A percentile compares a stretch with the other conserved stretches of the same genome.
Conservation (phyloP, 2,329 filamentous ascomycete genomes). For the Beauveria caledonica region DNA sequence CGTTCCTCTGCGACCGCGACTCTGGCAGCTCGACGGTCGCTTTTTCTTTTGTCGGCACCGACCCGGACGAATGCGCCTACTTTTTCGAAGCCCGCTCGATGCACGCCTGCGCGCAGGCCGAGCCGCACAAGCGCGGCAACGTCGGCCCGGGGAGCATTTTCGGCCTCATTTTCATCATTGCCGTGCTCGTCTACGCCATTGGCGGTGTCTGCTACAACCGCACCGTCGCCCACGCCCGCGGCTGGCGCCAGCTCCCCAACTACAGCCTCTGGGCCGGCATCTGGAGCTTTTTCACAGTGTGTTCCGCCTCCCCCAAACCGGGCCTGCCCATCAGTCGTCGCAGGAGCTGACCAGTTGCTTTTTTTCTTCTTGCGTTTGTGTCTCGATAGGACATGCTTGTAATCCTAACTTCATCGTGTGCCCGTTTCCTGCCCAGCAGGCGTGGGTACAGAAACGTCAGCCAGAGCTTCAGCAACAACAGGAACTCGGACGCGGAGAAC, state of each 20-base stretch:
- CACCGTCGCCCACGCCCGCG: conserved; percentile 86
- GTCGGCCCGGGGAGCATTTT: conserved; percentile 71
- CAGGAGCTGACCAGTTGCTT: conserved; percentile 19
- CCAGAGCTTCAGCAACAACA: conserved; percentile 40
- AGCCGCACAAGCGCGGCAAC: conserved; percentile 64
- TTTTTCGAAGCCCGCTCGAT: conserved; percentile 87
- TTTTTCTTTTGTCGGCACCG: conserved; percentile 73
- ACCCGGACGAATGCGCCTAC: conserved; percentile 87
- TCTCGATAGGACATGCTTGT: conserved; percentile 54
- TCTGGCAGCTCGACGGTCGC: conserved; percentile 58
- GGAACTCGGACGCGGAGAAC: conserved; percentile 74
- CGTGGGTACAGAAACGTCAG: conserved; percentile 61
- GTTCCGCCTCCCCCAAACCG: conserved; percentile 25
- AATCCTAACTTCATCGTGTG: conserved; percentile 61
- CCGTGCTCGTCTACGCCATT: conserved; percentile 79
- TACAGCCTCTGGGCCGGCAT: conserved; percentile 89
- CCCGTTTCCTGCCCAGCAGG: conserved; percentile 54
- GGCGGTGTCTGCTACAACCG: conserved; percentile 94
- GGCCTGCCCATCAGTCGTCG: conserved; percentile 23
- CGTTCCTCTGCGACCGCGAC: conserved; percentile 86
- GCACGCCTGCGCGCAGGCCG: conserved; percentile 64
- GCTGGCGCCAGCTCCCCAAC: conserved; percentile 93
- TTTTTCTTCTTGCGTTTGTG: conserved; percentile 15
- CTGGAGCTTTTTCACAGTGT: conserved; percentile 67
- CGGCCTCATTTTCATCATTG: conserved; percentile 69